phyloP scores from a whole-genome alignment of 768 basidiomycete genomes.

The Rhodotorula diobovata region DNA sequence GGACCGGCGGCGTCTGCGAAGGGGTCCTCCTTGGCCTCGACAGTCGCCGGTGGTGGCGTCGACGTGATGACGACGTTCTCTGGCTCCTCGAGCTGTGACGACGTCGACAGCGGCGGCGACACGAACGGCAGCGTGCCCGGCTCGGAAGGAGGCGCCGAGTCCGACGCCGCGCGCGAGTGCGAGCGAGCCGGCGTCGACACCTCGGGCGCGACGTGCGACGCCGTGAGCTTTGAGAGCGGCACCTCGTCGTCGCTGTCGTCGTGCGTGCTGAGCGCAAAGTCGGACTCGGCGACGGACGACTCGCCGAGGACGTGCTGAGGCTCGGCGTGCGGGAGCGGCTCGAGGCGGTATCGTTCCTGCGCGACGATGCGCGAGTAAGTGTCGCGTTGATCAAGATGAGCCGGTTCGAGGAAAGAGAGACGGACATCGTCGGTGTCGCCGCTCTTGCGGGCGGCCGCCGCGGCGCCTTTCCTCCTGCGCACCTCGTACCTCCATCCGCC shows the following conservation, averaged over 20 bases:
- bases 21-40: neutral
- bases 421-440: neutral
- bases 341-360: neutral
- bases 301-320: neutral
- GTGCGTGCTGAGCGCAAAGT: neutral
- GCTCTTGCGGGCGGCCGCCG: neutral
- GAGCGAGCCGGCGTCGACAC: neutral
- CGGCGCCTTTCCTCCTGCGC: neutral
- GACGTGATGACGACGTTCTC: neutral
- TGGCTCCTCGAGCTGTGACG: neutral
- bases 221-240: neutral
- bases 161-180: neutral
- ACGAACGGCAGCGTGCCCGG: neutral
- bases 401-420: neutral
- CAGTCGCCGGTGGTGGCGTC: rapidly evolving
- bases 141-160: neutral
- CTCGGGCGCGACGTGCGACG: too few relatives aligned
- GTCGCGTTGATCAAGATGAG: neutral
- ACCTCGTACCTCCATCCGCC: neutral
- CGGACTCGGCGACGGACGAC: neutral
- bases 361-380: neutral
- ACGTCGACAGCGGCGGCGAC: neutral
- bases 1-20: neutral
- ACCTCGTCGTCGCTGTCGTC: neutral
- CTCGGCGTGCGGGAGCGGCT: neutral